Evolutionary conservation across 441 rosid genomes (phyloP).

Genomic region (Theobroma grandiflorum): DNA sequence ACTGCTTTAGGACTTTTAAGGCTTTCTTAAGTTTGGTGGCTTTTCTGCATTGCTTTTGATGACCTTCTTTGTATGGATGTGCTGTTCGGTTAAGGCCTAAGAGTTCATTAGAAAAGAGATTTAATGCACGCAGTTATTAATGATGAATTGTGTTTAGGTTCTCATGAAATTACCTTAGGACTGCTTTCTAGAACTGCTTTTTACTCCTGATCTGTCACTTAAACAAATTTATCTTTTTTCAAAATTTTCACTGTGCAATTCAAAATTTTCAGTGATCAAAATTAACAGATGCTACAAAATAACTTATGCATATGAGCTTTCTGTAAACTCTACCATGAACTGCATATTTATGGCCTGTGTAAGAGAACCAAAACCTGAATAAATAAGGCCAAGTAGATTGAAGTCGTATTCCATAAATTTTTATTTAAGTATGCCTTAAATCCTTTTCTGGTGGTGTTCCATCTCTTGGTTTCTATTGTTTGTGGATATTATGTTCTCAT

Average conservation of each 20-base stretch:
- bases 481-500: background rate
- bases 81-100: background rate
- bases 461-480: background rate
- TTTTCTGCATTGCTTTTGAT: background rate
- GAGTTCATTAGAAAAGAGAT: conserved; percentile 11
- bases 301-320: background rate
- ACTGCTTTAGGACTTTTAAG: background rate
- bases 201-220: background rate
- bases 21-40: background rate
- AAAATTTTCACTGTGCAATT: background rate
- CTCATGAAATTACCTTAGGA: conserved; percentile 6
- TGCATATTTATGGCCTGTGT: background rate
- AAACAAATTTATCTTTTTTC: background rate
- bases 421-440: background rate
- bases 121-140: background rate
- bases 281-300: conserved; percentile 5
- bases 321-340: background rate
- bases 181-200: background rate
- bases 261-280: background rate
- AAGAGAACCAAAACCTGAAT: background rate
- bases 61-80: background rate
- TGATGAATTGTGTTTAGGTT: background rate
- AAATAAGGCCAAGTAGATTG: background rate
- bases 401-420: background rate
- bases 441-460: background rate